phyloP scores from a whole-genome alignment of 169 alveolate species.

The Neospora caninum region DNA sequence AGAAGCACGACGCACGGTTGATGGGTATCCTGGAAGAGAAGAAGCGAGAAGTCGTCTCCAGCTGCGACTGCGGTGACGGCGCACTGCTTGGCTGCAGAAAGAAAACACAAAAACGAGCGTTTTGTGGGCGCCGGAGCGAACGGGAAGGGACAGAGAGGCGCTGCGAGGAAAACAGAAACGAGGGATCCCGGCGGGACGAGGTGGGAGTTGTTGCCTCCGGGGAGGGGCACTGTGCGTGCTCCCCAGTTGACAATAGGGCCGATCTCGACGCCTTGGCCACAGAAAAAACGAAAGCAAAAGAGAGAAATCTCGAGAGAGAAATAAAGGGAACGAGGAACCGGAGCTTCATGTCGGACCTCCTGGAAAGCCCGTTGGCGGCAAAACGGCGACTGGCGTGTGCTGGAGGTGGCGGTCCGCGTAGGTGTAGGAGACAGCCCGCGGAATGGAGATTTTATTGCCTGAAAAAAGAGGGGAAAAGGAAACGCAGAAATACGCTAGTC shows the following conservation, averaged over 20 bases:
- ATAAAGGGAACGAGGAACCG: too few species aligned
- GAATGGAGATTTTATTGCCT: not conserved
- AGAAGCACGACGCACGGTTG: not conserved
- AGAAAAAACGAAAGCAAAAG: too few species aligned
- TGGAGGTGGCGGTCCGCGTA: slow-evolving; percentile 34
- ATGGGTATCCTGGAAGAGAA: slow-evolving; percentile 21
- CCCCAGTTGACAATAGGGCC: too few species aligned
- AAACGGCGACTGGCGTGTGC: not conserved
- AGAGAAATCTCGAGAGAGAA: too few species aligned
- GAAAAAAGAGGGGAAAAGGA: not conserved
- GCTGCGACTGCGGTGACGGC: slow-evolving; percentile 55
- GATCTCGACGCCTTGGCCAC: too few species aligned
- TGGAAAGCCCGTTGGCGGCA: slow-evolving; percentile 1
- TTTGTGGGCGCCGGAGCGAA: too few species aligned
- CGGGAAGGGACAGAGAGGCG: too few species aligned
- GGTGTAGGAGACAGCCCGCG: not conserved
- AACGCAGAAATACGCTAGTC: not conserved
- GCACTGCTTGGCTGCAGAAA: slow-evolving; percentile 4
- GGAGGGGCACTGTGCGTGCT: too few species aligned
- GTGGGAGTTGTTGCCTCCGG: too few species aligned
- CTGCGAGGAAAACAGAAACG: too few species aligned
- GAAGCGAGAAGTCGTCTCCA: slow-evolving; percentile 41
- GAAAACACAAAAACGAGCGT: not conserved
- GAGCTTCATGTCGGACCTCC: not conserved
- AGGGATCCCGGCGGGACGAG: too few species aligned